Evolutionary conservation across 2,329 filamentous ascomycete genomes (phyloP), one percentile per base, ranked within the genome.

Genomic region (Lachnum nothofagi): DNA sequence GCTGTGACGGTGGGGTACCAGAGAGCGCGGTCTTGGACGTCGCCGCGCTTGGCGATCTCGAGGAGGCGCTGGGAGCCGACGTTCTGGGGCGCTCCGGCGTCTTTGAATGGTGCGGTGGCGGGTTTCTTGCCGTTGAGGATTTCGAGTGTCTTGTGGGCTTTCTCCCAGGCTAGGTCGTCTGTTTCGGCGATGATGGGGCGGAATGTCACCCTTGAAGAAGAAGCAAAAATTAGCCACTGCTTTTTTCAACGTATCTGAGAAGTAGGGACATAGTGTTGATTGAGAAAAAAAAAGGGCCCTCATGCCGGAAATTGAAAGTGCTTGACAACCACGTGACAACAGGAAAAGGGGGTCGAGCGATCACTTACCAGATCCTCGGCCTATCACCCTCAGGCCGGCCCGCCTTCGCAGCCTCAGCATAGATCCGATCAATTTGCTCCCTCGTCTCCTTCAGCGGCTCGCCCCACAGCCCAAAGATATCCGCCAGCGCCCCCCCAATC

Each of bases 381-480:
- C 73, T 66, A 53, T 82, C 78, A 0, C 52, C 60, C 1, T 54
- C 47, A 12, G 64, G 43, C 1, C 79, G 72, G 0, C 79, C 79
- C 1, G 78, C 78, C 54, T 75, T 75, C n/a, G 70, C 75, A 0
- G 79, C 75, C 57, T 77, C 79, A 3, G 72, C 76, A 53, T 80
- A 80, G 60, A 83, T 77, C 17, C 73, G 72, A 53, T 80, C 76
- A 55, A 83, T 80, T 61, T 83, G 79, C 58, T 82, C 70, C 64
- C 78, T 78, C 0, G 79, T 82, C 60, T 83, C 79, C 64, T 81
- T 80, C 2, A 82, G 67, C 1, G 79, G 79, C 58, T 83, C 79
- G 9, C 79, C 79, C 79, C 79, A 83, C 3, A 83, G 72, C 0
- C 79, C 79, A 53, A 82, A 82, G 57, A 83, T 83, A 53, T 83